Evolutionary conservation across 805 yeast genomes (phyloP), one percentile per base, ranked within the genome.

Genomic region (Sugiyamaella mastotermitis): DNA sequence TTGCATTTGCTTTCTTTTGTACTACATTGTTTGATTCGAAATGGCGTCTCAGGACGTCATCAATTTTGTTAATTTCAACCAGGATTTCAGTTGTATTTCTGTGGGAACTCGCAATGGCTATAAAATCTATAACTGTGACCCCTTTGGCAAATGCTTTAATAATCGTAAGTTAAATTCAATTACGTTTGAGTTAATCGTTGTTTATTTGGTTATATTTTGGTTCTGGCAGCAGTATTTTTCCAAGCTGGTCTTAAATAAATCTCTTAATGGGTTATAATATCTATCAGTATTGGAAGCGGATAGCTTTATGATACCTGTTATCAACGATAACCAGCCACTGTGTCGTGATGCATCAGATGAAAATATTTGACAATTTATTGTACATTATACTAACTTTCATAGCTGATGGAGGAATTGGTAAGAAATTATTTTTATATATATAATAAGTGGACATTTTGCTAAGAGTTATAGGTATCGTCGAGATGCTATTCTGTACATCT

Each of bases 401-500:
- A 49, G 60, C 55, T 19, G 65, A 60, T 33, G 66, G 64, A 11
- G 68, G 64, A 20, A 60, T 61, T 23, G 66, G 39, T 36, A 36
- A 18, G 39, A 17, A 11, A 11, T 23, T 10, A 23, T 23, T 23
- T n/a, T 10, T 10, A 10, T 23, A 10, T 23, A 10, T 10, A 10
- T n/a, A 23, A 10, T 23, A 23, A 23, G 10, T 23, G 26, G 26
- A n/a, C 26, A 10, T 23, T 4, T 33, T 19, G 35, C 14, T 31
- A n/a, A 23, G 16, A 13, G 17, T n/a, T 4, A 9, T 20, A 36
- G 39, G 68, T 22, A 71, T 83, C 1, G 78, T 86, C 8, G 95
- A 87, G 56, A 88, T 92, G 97, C 72, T 90, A 18, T 90, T 87
- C 54, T 72, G 87, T 30, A 86, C 97, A 0, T 82, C 94, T 4